phyloP scores from a whole-genome alignment of 352 stramenopile species.

The Pilasporangium apinafurcum region DNA sequence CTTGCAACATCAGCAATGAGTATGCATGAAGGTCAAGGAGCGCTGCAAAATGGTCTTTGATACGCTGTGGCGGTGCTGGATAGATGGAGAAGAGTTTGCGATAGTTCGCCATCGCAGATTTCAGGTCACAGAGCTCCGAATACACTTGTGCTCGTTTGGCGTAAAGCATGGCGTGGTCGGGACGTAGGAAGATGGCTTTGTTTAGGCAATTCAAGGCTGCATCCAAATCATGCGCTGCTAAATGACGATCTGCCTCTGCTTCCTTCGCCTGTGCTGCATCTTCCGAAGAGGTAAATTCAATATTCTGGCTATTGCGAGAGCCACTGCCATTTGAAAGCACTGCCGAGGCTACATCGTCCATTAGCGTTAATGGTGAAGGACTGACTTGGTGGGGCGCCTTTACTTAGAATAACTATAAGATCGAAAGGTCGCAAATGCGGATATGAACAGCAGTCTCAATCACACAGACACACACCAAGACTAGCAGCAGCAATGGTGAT shows the following conservation, averaged over 20 bases:
- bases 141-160: constrained; percentile 69
- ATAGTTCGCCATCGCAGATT: constrained; percentile 75
- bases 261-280: constrained; percentile 44
- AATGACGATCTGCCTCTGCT: constrained; percentile 27
- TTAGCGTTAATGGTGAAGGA: not conserved
- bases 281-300: constrained; percentile 27
- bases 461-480: not conserved
- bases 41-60: constrained; percentile 71
- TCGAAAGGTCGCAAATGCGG: not conserved
- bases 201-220: constrained; percentile 50
- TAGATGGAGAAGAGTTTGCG: constrained; percentile 68
- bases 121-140: constrained; percentile 67
- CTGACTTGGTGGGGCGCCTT: not conserved
- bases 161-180: constrained; percentile 40
- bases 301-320: not conserved
- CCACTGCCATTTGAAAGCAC: too few species aligned
- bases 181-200: constrained; percentile 72
- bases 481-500: constrained; percentile 25
- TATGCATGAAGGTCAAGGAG: constrained; percentile 70
- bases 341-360: not conserved
- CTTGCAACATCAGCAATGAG: constrained; percentile 49
- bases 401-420: not conserved
- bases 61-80: constrained; percentile 41
- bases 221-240: constrained; percentile 29
- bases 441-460: not conserved